Evolutionary conservation across 805 yeast species (phyloP).

Genomic region (Pichia occidentalis): DNA sequence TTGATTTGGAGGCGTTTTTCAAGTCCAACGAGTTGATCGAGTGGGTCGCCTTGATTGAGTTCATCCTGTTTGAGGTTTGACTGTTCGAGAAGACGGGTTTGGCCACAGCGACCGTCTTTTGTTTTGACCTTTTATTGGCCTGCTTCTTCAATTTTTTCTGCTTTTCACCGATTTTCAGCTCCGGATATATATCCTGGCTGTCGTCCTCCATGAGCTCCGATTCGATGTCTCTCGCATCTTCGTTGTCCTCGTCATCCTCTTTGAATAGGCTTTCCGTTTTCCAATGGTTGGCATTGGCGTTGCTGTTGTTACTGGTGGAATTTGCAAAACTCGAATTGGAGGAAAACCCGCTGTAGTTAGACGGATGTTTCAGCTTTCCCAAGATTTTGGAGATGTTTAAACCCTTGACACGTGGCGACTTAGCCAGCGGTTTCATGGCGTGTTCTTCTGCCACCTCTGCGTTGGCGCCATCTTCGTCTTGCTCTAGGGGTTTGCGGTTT

Average conservation of each 20-base stretch:
- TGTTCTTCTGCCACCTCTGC: too few relatives aligned
- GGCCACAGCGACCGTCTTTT: background rate
- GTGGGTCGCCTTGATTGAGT: too few relatives aligned
- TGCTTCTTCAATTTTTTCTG: background rate
- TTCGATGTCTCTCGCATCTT: conserved; percentile 1
- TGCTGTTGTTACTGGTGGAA: background rate
- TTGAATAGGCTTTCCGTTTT: conserved; percentile 9
- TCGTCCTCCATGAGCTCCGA: background rate
- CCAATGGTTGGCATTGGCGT: background rate
- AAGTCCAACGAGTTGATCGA: too few relatives aligned
- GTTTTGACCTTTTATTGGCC: background rate
- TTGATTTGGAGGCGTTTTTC: too few relatives aligned
- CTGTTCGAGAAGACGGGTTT: too few relatives aligned
- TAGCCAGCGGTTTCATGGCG: background rate
- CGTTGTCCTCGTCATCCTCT: conserved; percentile 4
- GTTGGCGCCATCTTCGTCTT: too few relatives aligned
- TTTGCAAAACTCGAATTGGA: conserved; percentile 8
- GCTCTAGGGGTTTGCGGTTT: too few relatives aligned
- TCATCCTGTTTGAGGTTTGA: too few relatives aligned
- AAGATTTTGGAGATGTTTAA: conserved; percentile 7
- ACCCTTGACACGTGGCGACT: conserved; percentile 2
- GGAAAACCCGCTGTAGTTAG: conserved; percentile 9
- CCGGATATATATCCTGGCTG: background rate
- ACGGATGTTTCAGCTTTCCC: conserved; percentile 2
- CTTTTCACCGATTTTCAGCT: background rate